Percentiles rank a stretch among this genome's conserved stretches.
Conservation (phyloP, 2,329 filamentous ascomycete genomes). For the Sclerotinia minor region DNA sequence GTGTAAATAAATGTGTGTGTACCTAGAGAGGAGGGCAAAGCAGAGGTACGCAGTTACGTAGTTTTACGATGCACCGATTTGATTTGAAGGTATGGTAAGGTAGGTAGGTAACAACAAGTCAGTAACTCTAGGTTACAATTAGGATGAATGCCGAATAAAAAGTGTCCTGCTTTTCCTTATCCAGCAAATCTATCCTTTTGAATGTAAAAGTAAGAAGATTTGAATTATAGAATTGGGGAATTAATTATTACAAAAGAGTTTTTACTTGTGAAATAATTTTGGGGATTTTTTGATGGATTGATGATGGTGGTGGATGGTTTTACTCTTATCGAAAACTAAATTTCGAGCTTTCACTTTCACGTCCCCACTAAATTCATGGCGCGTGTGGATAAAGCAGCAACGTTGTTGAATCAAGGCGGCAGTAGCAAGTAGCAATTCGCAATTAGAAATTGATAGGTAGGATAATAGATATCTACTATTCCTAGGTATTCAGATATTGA, state of each 20-base stretch:
- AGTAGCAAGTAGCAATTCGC: too few relatives aligned
- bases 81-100: neutral
- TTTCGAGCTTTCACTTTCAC: neutral
- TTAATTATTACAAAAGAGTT: constrained; percentile 5
- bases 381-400: neutral
- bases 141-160: neutral
- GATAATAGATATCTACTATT: neutral
- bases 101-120: neutral
- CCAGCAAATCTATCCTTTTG: neutral
- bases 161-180: neutral
- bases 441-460: neutral
- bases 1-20: neutral
- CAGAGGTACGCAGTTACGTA: constrained; percentile 6
- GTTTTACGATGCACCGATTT: neutral
- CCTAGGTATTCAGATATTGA: too few relatives aligned
- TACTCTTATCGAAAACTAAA: constrained; percentile 6
- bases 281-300: neutral
- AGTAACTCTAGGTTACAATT: neutral
- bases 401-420: neutral
- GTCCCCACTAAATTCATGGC: neutral
- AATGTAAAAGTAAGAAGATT: too few relatives aligned
- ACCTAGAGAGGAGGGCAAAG: neutral
- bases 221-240: neutral
- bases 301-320: neutral
- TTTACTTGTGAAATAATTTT: neutral